Evolutionary conservation across 495 filamentous ascomycete genomes (phyloP).

Genomic region (Daldinia loculata): DNA sequence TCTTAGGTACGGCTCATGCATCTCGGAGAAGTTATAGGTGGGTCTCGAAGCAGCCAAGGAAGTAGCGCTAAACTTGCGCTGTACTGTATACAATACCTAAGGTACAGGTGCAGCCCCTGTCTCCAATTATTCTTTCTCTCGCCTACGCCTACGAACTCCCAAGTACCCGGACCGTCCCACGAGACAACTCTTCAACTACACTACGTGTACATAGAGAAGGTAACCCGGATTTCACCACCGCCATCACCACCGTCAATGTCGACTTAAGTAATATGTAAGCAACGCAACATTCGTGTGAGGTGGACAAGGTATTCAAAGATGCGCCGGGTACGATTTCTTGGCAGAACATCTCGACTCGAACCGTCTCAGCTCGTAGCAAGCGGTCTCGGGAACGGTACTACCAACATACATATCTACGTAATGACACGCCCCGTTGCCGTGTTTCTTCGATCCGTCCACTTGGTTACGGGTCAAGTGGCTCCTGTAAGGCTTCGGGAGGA

Average conservation of each 20-base stretch:
- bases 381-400: conserved; percentile 35
- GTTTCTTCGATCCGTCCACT: conserved; percentile 31
- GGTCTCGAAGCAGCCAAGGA: conserved; percentile 30
- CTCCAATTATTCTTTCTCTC: not conserved
- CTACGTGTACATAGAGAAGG: not conserved
- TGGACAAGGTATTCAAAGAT: not conserved
- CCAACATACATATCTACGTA: conserved; percentile 22
- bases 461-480: conserved; percentile 30
- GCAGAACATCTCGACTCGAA: conserved; percentile 5
- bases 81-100: not conserved
- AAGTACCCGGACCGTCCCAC: conserved; percentile 3
- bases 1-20: conserved; percentile 16
- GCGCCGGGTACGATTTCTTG: conserved; percentile 7
- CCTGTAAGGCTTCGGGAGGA: conserved; percentile 37
- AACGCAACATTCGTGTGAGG: not conserved
- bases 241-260: not conserved
- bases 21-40: conserved; percentile 36
- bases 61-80: not conserved
- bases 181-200: not conserved
- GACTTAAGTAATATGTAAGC: not conserved
- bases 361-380: conserved; percentile 24
- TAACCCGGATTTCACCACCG: not conserved
- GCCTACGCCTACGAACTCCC: not conserved
- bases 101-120: not conserved
- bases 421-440: conserved; percentile 29